phyloP scores from a whole-genome alignment of 2,329 filamentous ascomycete genomes.

The Endothia cerciana region DNA sequence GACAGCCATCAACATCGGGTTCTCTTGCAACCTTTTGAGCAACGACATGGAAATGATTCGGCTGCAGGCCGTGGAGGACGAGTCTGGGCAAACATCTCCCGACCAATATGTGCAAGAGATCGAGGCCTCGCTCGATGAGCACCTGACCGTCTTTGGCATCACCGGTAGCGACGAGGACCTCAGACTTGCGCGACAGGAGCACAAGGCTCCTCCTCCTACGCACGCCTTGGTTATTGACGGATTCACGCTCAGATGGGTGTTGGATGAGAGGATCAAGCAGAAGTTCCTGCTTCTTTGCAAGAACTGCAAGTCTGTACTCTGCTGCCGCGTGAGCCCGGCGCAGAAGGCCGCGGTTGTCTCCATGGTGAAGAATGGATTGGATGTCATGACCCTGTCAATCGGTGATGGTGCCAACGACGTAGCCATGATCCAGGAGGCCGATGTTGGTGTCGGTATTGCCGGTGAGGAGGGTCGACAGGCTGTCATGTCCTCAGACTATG shows the following conservation, averaged over 20 bases:
- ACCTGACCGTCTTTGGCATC: constrained; percentile 74
- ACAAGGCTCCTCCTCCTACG: constrained; percentile 83
- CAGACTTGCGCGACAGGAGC: constrained; percentile 75
- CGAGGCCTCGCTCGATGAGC: constrained; percentile 73
- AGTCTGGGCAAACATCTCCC: constrained; percentile 51
- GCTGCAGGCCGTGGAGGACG: constrained; percentile 81
- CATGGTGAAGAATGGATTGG: constrained; percentile 92
- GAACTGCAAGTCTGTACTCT: constrained; percentile 93
- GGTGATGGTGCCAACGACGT: constrained; percentile 96
- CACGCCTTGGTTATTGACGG: constrained; percentile 95
- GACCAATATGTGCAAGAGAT: constrained; percentile 60
- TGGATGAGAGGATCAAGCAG: constrained; percentile 81
- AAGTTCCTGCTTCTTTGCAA: constrained; percentile 96
- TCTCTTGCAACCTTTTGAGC: constrained; percentile 95
- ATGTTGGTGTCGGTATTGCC: constrained; percentile 95
- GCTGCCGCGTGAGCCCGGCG: constrained; percentile 93
- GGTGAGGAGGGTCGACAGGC: constrained; percentile 91
- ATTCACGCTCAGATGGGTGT: constrained; percentile 85
- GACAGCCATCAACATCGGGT: constrained; percentile 99
- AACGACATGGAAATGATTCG: constrained; percentile 98
- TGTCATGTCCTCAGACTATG: constrained; percentile 95
- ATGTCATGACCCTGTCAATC: constrained; percentile 94
- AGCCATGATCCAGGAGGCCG: constrained; percentile 96
- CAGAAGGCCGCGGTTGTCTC: constrained; percentile 97
- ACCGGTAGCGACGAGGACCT: constrained; percentile 87